Evolutionary conservation across 2,329 filamentous ascomycete genomes (phyloP).

Genomic region (Podosphaera fusca): DNA sequence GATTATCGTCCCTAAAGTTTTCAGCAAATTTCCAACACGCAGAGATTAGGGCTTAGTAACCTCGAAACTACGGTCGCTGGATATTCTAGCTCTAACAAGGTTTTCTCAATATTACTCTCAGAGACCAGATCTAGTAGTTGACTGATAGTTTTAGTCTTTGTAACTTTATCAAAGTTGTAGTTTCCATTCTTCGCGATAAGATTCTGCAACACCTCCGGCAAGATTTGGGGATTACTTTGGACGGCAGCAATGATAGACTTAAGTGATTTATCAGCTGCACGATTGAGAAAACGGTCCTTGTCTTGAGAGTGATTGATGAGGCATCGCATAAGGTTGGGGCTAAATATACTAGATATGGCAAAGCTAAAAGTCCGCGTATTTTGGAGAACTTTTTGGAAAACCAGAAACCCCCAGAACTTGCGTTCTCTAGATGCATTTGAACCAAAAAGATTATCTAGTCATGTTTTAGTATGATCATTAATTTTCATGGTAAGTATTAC

Average conservation of each 20-base stretch:
- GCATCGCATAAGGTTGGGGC: conserved; percentile 59
- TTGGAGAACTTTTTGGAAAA: conserved; percentile 55
- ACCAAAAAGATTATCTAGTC: conserved; percentile 57
- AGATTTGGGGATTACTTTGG: conserved; percentile 33
- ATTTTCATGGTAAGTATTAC: conserved; percentile 25
- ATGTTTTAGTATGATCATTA: neutral
- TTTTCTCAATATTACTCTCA: conserved; percentile 20
- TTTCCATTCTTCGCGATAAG: conserved; percentile 48
- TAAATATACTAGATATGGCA: conserved; percentile 43
- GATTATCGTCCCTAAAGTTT: conserved; percentile 6
- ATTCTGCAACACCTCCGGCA: conserved; percentile 36
- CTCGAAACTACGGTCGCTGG: conserved; percentile 12
- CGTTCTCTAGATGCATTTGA: conserved; percentile 63
- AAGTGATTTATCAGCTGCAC: conserved; percentile 54
- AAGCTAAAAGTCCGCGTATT: conserved; percentile 24
- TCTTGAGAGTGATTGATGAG: conserved; percentile 64
- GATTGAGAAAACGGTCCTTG: conserved; percentile 56
- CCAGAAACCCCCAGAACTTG: conserved; percentile 76
- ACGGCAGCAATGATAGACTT: conserved; percentile 44
- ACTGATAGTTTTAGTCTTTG: conserved; percentile 68
- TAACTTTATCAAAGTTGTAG: conserved; percentile 66
- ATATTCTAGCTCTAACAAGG: conserved; percentile 23
- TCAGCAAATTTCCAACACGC: conserved; percentile 1
- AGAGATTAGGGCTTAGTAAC: too few species aligned
- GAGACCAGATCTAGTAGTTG: conserved; percentile 18